phyloP scores from a whole-genome alignment of 192 early-diverging fungal species.

The Backusella liffmaniae region DNA sequence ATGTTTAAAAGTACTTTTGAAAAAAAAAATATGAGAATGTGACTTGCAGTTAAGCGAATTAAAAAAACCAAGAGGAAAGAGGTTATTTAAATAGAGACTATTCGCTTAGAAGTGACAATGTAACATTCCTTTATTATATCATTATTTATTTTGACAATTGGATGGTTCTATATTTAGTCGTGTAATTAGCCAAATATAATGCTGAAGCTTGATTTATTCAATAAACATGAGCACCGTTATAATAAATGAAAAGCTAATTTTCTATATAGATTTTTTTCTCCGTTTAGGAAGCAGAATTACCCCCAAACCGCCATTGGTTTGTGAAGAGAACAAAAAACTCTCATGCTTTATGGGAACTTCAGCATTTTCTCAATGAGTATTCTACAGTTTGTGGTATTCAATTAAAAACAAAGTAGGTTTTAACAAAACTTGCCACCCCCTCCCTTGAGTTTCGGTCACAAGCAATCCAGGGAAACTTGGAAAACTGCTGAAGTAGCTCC shows the following conservation, averaged over 20 bases:
- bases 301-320: neutral
- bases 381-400: neutral
- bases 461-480: neutral
- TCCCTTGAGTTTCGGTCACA: neutral
- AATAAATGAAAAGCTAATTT: neutral
- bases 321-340: neutral
- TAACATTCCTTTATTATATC: too few species aligned
- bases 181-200: neutral
- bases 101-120: too few species aligned
- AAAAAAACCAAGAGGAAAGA: too few species aligned
- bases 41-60: neutral
- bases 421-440: neutral
- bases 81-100: too few species aligned
- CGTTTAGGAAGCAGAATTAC: neutral
- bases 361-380: neutral
- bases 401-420: neutral
- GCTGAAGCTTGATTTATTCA: neutral
- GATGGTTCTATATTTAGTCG: neutral
- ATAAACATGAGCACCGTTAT: neutral
- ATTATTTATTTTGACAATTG: neutral
- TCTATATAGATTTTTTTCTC: neutral
- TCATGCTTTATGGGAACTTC: neutral
- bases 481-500: constrained; percentile 1
- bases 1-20: neutral
- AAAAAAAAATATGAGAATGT: neutral